Percentiles rank a stretch among this genome's conserved stretches.
These are phyloP conservation scores for Melocanna baccifera DNA, from an alignment of 176 grass and related monocot genomes.

Conservation along the genomic window DNA sequence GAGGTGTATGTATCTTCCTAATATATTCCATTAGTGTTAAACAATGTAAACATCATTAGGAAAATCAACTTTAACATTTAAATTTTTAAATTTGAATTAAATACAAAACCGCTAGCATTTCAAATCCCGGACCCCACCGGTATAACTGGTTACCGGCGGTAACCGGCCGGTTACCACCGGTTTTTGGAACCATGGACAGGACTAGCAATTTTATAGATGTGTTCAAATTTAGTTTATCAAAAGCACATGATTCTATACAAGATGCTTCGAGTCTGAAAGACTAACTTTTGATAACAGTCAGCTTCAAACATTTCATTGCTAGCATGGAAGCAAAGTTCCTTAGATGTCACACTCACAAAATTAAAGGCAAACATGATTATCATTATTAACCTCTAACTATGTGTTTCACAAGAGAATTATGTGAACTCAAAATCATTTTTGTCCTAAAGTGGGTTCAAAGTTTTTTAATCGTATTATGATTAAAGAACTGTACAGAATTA, in stretches of 20 bases:
- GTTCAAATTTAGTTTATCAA: not conserved
- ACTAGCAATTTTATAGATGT: not conserved
- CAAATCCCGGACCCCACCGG: too few relatives aligned
- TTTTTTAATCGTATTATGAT: not conserved
- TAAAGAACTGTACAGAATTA: not conserved
- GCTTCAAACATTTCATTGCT: slow-evolving; percentile 15
- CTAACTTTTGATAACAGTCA: not conserved
- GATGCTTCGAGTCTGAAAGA: not conserved
- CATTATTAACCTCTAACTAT: not conserved
- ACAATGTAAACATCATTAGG: too few relatives aligned
- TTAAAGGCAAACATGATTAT: not conserved
- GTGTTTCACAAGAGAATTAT: not conserved
- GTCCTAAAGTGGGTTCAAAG: not conserved
- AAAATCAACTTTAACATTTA: too few relatives aligned
- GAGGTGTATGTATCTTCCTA: too few relatives aligned
- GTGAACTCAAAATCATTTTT: not conserved
- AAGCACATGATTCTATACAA: not conserved
- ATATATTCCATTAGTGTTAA: too few relatives aligned
- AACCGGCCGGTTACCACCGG: too few relatives aligned
- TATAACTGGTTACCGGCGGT: too few relatives aligned
- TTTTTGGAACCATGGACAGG: too few relatives aligned
- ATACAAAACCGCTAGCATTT: too few relatives aligned
- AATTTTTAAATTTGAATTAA: too few relatives aligned
- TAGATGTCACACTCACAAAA: not conserved
- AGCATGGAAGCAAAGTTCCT: not conserved